These are phyloP conservation scores for Boletus bicolor DNA, from an alignment of 768 basidiomycete species.

Conservation along the genomic window DNA sequence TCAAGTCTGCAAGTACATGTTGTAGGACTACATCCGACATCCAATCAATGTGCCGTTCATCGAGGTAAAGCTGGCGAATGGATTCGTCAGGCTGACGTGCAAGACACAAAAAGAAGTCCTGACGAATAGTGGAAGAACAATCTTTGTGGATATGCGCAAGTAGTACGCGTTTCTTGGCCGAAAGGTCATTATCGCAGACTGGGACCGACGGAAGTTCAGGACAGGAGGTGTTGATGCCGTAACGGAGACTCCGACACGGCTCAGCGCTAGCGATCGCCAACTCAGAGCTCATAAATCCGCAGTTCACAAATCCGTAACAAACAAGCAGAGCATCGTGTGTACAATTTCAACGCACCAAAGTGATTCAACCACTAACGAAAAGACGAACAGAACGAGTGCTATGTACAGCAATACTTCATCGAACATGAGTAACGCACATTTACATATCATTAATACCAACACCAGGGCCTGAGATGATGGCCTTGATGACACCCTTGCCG, in stretches of 20 bases:
- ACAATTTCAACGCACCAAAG: neutral
- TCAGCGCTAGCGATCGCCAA: neutral
- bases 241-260: no score
- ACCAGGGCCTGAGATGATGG: conserved; percentile 81
- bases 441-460: conserved; percentile 43
- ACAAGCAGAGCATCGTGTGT: no score
- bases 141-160: conserved; percentile 70
- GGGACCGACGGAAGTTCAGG: neutral
- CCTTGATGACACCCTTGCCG: conserved; percentile 87
- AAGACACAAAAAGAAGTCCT: conserved; percentile 19
- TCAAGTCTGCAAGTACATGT: conserved; percentile 74
- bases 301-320: neutral
- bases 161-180: conserved; percentile 76
- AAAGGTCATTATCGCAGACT: conserved; percentile 51
- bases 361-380: neutral
- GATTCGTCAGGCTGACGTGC: conserved; percentile 5
- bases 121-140: conserved; percentile 78
- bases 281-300: neutral
- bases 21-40: conserved; percentile 84
- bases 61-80: conserved; percentile 67
- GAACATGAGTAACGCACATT: conserved; percentile 1
- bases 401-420: neutral
- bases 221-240: neutral
- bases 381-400: neutral
- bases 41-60: conserved; percentile 85